Evolutionary conservation across 441 rosid species (phyloP).

Genomic region (Erodium moschatum): DNA sequence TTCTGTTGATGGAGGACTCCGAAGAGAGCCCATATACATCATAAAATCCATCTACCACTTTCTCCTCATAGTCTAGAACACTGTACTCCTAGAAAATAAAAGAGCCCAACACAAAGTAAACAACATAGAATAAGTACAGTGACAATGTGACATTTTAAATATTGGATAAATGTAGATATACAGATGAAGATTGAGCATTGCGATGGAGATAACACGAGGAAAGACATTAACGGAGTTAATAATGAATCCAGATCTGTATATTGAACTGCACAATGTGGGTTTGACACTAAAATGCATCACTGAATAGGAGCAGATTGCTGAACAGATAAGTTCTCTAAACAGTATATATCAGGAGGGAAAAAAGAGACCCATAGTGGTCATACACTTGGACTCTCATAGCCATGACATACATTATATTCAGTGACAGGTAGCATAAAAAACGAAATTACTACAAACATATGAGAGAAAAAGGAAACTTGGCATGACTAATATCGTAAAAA

Average conservation of each 20-base stretch:
- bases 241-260: not conserved
- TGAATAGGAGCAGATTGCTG: not conserved
- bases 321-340: too few relatives aligned
- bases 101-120: conserved; percentile 17
- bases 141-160: not conserved
- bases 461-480: not conserved
- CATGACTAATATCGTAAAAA: not conserved
- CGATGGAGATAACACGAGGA: not conserved
- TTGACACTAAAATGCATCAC: not conserved
- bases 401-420: not conserved
- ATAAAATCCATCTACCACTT: conserved; percentile 80
- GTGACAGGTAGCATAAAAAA: not conserved
- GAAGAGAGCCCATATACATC: conserved; percentile 63
- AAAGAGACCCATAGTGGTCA: not conserved
- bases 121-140: conserved; percentile 13
- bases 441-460: not conserved
- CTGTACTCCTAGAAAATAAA: conserved; percentile 56
- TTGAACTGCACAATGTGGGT: not conserved
- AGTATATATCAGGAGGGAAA: not conserved
- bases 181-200: conserved; percentile 6
- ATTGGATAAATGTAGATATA: not conserved
- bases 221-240: not conserved
- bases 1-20: conserved; percentile 47
- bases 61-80: conserved; percentile 88
- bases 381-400: not conserved